phyloP scores from a whole-genome alignment of 306 rosid species.

The Erythrophleum fordii region DNA sequence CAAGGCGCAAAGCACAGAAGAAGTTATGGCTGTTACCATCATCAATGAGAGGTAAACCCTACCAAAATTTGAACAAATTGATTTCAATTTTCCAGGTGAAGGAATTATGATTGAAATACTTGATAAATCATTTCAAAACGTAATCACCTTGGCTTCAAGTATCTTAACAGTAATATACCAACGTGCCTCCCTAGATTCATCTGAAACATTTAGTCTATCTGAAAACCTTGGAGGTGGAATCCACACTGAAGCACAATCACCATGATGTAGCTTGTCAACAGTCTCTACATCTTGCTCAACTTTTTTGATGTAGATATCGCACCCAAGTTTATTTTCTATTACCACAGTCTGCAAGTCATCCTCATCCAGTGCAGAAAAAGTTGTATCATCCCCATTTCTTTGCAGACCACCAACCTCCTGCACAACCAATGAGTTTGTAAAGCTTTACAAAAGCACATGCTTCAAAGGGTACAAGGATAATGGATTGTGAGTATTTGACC shows the following conservation, averaged over 20 bases:
- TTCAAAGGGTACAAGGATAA: constrained; percentile 34
- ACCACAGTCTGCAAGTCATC: constrained; percentile 91
- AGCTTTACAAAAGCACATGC: constrained; percentile 27
- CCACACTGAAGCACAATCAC: constrained; percentile 77
- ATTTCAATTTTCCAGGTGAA: constrained; percentile 33
- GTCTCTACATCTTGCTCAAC: constrained; percentile 62
- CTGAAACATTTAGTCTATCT: constrained; percentile 81
- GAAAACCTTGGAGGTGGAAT: constrained; percentile 94
- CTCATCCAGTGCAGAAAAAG: constrained; percentile 89
- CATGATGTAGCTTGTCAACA: constrained; percentile 64
- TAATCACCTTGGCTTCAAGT: constrained; percentile 86
- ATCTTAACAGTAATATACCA: constrained; percentile 86
- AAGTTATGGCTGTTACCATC: constrained; percentile 93
- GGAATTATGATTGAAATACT: neutral
- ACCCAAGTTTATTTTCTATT: constrained; percentile 90
- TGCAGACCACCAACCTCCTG: constrained; percentile 69
- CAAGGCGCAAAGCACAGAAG: constrained; percentile 97
- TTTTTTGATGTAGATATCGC: constrained; percentile 76
- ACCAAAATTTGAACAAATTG: constrained; percentile 35
- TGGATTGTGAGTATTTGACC: constrained; percentile 50
- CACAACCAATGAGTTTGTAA: constrained; percentile 39
- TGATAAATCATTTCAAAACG: constrained; percentile 36
- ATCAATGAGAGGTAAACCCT: constrained; percentile 83
- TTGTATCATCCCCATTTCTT: constrained; percentile 55
- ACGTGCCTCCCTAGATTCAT: constrained; percentile 83